phyloP scores from a whole-genome alignment of 768 basidiomycete species.

The Boletellus emodensis region DNA sequence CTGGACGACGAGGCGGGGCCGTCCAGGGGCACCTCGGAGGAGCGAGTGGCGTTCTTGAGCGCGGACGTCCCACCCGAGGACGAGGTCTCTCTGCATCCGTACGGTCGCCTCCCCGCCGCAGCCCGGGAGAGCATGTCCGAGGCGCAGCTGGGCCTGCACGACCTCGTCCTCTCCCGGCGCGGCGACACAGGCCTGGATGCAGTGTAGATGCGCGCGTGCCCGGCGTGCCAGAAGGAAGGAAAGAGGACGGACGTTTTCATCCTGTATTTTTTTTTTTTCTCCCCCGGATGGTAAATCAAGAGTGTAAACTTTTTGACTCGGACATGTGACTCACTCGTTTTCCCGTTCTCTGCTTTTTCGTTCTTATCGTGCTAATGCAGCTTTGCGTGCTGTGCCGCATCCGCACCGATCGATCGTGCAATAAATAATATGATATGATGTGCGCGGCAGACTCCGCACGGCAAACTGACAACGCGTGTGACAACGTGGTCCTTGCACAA shows the following conservation, averaged over 20 bases:
- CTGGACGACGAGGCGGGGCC: slow-evolving; percentile 41
- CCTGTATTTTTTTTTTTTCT: slow-evolving; percentile 15
- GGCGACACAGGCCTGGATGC: slow-evolving; percentile 8
- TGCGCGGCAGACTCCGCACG: slow-evolving; percentile 15
- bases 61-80: slow-evolving; percentile 25
- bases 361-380: slow-evolving; percentile 5
- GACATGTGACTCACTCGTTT: slow-evolving; percentile 1
- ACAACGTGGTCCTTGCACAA: slow-evolving; percentile 25
- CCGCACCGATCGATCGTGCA: too few relatives aligned
- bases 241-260: too few relatives aligned
- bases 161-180: slow-evolving; percentile 15
- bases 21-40: slow-evolving; percentile 37
- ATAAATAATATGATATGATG: background rate
- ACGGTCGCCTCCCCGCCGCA: slow-evolving; percentile 16
- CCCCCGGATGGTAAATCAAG: slow-evolving; percentile 8
- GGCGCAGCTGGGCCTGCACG: slow-evolving; percentile 34
- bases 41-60: slow-evolving; percentile 50
- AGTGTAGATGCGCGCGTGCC: slow-evolving; percentile 4
- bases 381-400: slow-evolving; percentile 10
- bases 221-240: too few relatives aligned
- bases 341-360: background rate
- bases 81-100: slow-evolving; percentile 16
- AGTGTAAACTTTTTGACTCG: slow-evolving; percentile 20
- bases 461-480: slow-evolving; percentile 23
- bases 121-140: slow-evolving; percentile 43